These are phyloP conservation scores for Entamoeba dispar DNA, from an alignment of 208 protist species.

Conservation along the genomic window DNA sequence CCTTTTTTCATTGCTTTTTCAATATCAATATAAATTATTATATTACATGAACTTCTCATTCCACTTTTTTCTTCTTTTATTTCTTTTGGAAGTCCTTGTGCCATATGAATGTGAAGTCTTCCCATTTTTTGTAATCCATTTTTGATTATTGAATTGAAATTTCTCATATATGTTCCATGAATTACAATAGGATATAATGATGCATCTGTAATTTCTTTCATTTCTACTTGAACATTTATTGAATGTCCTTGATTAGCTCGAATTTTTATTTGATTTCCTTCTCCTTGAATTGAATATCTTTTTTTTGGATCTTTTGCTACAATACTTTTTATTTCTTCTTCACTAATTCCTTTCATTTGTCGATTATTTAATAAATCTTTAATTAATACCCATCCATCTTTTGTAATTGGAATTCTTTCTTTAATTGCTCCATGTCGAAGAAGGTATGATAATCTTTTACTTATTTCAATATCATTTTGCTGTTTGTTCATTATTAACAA, in stretches of 20 bases:
- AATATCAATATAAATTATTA: neutral
- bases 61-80: neutral
- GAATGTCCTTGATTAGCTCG: neutral
- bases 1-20: neutral
- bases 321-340: neutral
- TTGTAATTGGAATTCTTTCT: neutral
- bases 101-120: neutral
- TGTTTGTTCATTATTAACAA: neutral
- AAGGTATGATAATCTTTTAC: neutral
- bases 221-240: neutral
- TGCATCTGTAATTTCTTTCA: neutral
- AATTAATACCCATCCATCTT: neutral
- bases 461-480: neutral
- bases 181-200: neutral
- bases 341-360: neutral
- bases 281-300: neutral
- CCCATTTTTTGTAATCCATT: neutral
- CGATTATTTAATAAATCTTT: neutral
- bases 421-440: neutral
- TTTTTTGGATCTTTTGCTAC: neutral
- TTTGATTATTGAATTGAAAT: neutral
- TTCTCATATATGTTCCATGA: neutral
- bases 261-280: neutral
- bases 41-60: neutral
- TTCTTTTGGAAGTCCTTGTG: neutral